These are phyloP conservation scores for Apiospora rasikravindrae DNA, from an alignment of 2,329 filamentous ascomycete species.

Conservation along the genomic window DNA sequence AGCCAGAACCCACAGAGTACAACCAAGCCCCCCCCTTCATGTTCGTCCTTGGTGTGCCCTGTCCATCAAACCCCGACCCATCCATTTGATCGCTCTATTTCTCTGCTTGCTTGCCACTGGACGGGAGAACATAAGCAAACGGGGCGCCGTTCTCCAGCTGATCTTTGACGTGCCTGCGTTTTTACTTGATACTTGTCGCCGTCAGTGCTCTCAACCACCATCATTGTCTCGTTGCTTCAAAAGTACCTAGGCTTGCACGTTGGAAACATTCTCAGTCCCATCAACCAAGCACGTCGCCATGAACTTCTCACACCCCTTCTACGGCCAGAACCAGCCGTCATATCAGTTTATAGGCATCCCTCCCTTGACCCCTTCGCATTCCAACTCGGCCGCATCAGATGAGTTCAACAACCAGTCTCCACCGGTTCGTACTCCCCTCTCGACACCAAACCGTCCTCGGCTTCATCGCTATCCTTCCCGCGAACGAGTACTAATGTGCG, in stretches of 20 bases:
- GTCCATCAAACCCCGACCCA: background rate
- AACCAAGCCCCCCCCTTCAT: background rate
- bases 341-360: conserved; percentile 61
- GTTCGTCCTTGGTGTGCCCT: background rate
- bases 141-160: conserved; percentile 17
- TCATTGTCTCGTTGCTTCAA: background rate
- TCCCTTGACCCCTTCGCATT: conserved; percentile 60
- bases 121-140: conserved; percentile 5
- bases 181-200: background rate
- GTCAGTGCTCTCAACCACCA: background rate
- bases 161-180: background rate
- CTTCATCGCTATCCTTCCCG: conserved; percentile 27
- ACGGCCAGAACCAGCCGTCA: conserved; percentile 49
- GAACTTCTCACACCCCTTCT: conserved; percentile 61
- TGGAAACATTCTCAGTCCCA: conserved; percentile 20
- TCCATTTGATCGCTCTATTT: background rate
- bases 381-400: conserved; percentile 59
- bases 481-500: conserved; percentile 34
- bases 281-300: conserved; percentile 39
- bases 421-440: conserved; percentile 52
- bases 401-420: conserved; percentile 61
- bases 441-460: conserved; percentile 19
- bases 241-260: background rate
- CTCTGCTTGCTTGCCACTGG: conserved; percentile 9
- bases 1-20: conserved; percentile 9